phyloP scores from a whole-genome alignment of 2,329 filamentous ascomycete species.

The Beauveria asiatica region DNA sequence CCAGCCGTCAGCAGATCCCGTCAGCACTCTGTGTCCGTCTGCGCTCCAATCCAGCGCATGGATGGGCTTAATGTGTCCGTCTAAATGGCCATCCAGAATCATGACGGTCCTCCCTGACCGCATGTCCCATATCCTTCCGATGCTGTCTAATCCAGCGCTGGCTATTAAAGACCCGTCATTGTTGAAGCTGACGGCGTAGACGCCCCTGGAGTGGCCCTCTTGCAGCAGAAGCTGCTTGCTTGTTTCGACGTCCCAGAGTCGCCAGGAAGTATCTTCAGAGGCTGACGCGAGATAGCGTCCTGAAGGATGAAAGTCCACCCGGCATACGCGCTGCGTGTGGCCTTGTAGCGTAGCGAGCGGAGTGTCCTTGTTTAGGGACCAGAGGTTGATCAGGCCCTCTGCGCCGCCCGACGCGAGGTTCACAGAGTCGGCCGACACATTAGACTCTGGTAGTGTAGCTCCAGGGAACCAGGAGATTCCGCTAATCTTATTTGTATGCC shows the following conservation, averaged over 20 bases:
- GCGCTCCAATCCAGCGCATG: conserved; percentile 87
- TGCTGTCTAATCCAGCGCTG: conserved; percentile 88
- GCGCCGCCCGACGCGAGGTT: conserved; percentile 88
- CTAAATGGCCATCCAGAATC: conserved; percentile 84
- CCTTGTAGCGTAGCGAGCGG: conserved; percentile 75
- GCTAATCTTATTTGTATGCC: conserved; percentile 82
- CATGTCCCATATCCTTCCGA: conserved; percentile 91
- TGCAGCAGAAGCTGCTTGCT: conserved; percentile 78
- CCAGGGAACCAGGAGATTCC: conserved; percentile 86
- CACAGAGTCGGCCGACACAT: conserved; percentile 61
- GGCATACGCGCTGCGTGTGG: conserved; percentile 79
- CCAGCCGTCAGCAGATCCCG: conserved; percentile 87
- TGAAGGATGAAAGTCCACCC: conserved; percentile 90
- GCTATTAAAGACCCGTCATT: conserved; percentile 83
- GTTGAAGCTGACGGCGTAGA: conserved; percentile 86
- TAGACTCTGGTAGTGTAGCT: conserved; percentile 62
- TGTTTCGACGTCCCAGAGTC: conserved; percentile 87
- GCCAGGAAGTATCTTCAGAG: conserved; percentile 94
- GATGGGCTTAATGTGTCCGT: conserved; percentile 77
- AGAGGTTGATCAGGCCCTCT: conserved; percentile 79
- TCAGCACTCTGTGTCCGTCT: conserved; percentile 87
- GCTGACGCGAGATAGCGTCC: conserved; percentile 85
- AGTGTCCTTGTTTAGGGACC: conserved; percentile 80
- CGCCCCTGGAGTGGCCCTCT: conserved; percentile 89
- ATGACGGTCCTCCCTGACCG: conserved; percentile 89